These are phyloP conservation scores for Jatropha curcas DNA, from an alignment of 345 rosid species.

Conservation along the genomic window DNA sequence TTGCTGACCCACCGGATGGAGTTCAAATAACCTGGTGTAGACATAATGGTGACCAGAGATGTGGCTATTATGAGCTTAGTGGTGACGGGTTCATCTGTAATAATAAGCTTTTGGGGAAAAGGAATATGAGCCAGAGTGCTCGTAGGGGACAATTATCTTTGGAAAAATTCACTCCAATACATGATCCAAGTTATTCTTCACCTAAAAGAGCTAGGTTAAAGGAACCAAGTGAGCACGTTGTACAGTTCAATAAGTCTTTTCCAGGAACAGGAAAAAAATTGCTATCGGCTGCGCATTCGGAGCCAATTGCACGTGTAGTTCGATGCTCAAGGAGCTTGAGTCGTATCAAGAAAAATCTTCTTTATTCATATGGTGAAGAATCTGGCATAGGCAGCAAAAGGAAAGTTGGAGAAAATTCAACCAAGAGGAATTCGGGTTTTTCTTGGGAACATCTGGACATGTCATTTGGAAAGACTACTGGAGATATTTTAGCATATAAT, in stretches of 20 bases:
- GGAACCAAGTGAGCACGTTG: constrained; percentile 42
- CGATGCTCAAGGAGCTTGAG: constrained; percentile 55
- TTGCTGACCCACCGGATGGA: constrained; percentile 82
- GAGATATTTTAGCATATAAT: constrained; percentile 34
- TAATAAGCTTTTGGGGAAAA: constrained; percentile 39
- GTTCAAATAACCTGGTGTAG: constrained; percentile 69
- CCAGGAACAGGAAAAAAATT: constrained; percentile 29
- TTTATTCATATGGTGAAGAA: constrained; percentile 44
- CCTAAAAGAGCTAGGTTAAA: constrained; percentile 56
- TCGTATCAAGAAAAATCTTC: constrained; percentile 59
- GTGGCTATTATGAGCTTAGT: constrained; percentile 79
- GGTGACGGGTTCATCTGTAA: constrained; percentile 40
- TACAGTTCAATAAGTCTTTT: constrained; percentile 33
- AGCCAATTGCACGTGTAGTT: constrained; percentile 33
- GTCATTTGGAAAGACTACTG: constrained; percentile 29
- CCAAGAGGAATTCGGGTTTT: constrained; percentile 33
- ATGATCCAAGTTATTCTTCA: constrained; percentile 34
- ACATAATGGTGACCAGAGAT: constrained; percentile 58
- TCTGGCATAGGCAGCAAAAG: constrained; percentile 37
- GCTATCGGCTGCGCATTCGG: constrained; percentile 25
- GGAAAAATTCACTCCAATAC: constrained; percentile 29
- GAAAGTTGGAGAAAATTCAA: constrained; percentile 30
- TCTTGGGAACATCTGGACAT: constrained; percentile 24
- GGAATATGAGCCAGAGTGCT: constrained; percentile 41
- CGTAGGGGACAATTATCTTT: constrained; percentile 43